phyloP scores from a whole-genome alignment of 208 protist genomes.

The Acanthamoeba lenticulata region DNA sequence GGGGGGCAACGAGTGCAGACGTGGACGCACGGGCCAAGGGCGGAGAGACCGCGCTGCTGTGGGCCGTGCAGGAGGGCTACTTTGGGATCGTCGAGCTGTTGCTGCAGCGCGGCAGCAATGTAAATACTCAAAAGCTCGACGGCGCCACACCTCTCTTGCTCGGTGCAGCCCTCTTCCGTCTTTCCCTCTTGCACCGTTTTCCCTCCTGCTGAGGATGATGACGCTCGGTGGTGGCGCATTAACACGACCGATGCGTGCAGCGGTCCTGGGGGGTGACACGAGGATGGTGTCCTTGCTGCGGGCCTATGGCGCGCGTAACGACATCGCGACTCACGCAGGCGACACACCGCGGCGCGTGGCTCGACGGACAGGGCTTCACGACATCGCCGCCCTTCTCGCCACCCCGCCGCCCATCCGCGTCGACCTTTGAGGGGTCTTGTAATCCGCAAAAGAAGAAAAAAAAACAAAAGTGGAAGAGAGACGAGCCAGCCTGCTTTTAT shows the following conservation, averaged over 20 bases:
- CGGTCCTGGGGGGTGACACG: not conserved
- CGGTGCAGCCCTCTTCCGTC: not conserved
- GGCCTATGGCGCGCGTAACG: not conserved
- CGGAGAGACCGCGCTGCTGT: not conserved
- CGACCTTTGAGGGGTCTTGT: not conserved
- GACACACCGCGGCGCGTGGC: not conserved
- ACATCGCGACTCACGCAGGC: not conserved
- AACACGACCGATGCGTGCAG: not conserved
- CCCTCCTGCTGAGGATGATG: not conserved
- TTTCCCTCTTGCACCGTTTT: not conserved
- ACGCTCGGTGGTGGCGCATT: not conserved
- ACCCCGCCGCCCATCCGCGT: not conserved
- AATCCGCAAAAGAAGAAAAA: not conserved
- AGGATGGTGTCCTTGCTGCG: not conserved
- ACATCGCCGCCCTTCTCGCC: not conserved
- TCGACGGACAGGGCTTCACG: not conserved
- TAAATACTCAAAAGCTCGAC: conserved; percentile 42
- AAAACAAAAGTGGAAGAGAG: too few relatives aligned
- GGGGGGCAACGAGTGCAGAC: not conserved
- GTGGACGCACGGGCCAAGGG: not conserved
- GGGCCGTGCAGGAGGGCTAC: conserved; percentile 28
- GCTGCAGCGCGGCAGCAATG: not conserved
- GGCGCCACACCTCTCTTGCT: conserved; percentile 6
- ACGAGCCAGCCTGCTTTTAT: not conserved
- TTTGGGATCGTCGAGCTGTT: not conserved